Base-by-base conservation (phyloP, 495 filamentous ascomycete species). In the Penicillium flavigenum region DNA sequence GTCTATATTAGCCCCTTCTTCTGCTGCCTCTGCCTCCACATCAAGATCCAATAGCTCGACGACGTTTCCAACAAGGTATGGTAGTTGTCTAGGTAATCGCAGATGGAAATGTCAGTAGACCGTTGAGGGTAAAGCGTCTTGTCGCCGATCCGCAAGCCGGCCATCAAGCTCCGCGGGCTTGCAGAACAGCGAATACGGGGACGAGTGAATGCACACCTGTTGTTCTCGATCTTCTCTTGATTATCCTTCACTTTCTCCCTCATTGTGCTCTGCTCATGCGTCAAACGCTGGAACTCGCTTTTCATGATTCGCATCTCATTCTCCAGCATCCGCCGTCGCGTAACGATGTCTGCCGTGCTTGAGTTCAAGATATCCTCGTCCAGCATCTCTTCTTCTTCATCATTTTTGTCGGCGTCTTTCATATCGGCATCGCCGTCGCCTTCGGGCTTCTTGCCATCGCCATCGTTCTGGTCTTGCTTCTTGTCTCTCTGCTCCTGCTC, bases 171-270 rank as follows among this genome's bases (percentile, higher is more conserved):
- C 54, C 60, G 54, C 63, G 51, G 47, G 36, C 45, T 32, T n/a
- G 48, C 36, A 36, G 42, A 49, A 52, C 47, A 47, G 19, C 47
- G n/a, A 59, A 58, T 44, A 32, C 19, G 27, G 45, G 31, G 24
- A 34, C 11, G 19, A 9, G 46, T 49, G 41, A 34, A 52, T 39
- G 16, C 56, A 49, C 80, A 96, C 94, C 91, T 86, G 74, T 98
- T 98, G 72, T 98, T 98, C 57, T 96, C 92, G 58, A 98, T 98
- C 84, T 98, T 98, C 61, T 98, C 94, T 65, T 88, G 75, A 66
- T 98, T 98, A 69, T 98, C 94, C 82, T 97, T 98, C 70, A 98
- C 96, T 81, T 96, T 97, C 70, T 98, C 95, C 56, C 85, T 82
- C 94, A 98, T 98, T 57, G 87, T 83, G 51, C 86, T 83, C 78